These are phyloP conservation scores for Mycena kentingensis DNA, from an alignment of 768 basidiomycete genomes.

Conservation along the genomic window DNA sequence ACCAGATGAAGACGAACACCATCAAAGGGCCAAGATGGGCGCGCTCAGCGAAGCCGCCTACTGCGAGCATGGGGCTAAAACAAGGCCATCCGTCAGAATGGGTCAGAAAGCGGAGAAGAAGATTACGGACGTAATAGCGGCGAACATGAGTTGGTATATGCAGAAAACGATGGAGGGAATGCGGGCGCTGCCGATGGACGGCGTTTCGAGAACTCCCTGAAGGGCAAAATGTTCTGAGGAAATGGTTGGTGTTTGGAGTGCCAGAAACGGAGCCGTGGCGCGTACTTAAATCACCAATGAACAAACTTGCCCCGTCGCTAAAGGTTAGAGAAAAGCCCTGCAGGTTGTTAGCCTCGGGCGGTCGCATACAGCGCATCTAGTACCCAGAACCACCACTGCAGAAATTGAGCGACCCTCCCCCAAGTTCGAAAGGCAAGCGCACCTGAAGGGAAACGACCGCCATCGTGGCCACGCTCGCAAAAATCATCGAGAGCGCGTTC, in stretches of 20 bases:
- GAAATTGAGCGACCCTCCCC: conserved; percentile 6
- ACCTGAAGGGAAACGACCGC: conserved; percentile 88
- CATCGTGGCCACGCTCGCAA: conserved; percentile 71
- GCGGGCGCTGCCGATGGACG: conserved; percentile 69
- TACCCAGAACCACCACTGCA: conserved; percentile 96
- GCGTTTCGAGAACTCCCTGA: conserved; percentile 72
- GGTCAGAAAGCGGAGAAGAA: neutral
- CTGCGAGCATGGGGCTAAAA: conserved; percentile 76
- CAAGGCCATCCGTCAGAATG: conserved; percentile 23
- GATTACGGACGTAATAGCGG: conserved; percentile 71
- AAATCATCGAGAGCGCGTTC: conserved; percentile 96
- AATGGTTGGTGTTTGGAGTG: neutral
- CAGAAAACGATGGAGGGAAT: conserved; percentile 79
- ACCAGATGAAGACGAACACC: conserved; percentile 91
- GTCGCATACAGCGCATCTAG: too few species aligned
- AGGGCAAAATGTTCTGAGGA: conserved; percentile 77
- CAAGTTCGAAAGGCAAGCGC: conserved; percentile 25
- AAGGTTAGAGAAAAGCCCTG: conserved; percentile 93
- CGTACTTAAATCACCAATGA: conserved; percentile 81
- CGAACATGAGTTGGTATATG: conserved; percentile 90
- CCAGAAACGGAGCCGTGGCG: too few species aligned
- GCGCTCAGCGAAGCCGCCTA: conserved; percentile 92
- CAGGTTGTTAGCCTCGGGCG: too few species aligned
- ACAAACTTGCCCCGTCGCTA: conserved; percentile 68
- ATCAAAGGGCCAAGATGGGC: conserved; percentile 82